Percentiles rank a stretch among this genome's conserved stretches.
These are phyloP conservation scores for Metahyphopichia silvanorum DNA, from an alignment of 805 yeast species.

Conservation along the genomic window DNA sequence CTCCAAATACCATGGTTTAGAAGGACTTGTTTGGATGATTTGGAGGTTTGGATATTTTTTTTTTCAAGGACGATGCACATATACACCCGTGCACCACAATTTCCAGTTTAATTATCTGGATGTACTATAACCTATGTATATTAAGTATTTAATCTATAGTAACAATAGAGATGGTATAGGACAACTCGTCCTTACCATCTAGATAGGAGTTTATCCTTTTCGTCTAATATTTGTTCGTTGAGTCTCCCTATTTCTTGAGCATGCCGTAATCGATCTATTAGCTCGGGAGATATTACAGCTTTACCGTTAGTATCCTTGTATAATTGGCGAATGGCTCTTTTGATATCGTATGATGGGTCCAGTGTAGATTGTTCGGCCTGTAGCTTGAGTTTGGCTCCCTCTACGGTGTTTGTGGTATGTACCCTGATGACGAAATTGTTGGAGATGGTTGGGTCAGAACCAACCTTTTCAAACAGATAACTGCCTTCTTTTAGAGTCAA, in stretches of 20 bases:
- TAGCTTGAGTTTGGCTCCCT: slow-evolving; percentile 1
- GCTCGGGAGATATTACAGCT: slow-evolving; percentile 6
- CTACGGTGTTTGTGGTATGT: slow-evolving; percentile 5
- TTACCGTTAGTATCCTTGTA: slow-evolving; percentile 9
- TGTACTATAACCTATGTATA: not conserved
- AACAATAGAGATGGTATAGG: too few relatives aligned
- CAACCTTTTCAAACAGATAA: too few relatives aligned
- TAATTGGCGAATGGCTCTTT: slow-evolving; percentile 5
- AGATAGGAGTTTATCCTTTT: slow-evolving; percentile 6
- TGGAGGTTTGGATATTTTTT: too few relatives aligned
- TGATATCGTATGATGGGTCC: slow-evolving; percentile 3
- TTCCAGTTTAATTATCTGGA: too few relatives aligned
- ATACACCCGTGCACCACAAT: too few relatives aligned
- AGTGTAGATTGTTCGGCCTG: not conserved
- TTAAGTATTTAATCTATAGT: not conserved
- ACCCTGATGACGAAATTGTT: slow-evolving; percentile 5
- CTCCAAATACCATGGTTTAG: slow-evolving; percentile 36
- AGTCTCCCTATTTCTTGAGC: slow-evolving; percentile 7
- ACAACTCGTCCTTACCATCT: slow-evolving; percentile 7
- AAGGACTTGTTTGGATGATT: too few relatives aligned
- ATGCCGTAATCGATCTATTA: slow-evolving; percentile 6
- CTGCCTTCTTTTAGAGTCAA: not conserved
- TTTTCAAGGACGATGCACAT: too few relatives aligned
- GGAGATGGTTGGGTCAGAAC: too few relatives aligned
- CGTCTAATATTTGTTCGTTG: slow-evolving; percentile 9